Evolutionary conservation across 495 filamentous ascomycete species (phyloP).

Genomic region (Melanomma pulvis-pyrius): DNA sequence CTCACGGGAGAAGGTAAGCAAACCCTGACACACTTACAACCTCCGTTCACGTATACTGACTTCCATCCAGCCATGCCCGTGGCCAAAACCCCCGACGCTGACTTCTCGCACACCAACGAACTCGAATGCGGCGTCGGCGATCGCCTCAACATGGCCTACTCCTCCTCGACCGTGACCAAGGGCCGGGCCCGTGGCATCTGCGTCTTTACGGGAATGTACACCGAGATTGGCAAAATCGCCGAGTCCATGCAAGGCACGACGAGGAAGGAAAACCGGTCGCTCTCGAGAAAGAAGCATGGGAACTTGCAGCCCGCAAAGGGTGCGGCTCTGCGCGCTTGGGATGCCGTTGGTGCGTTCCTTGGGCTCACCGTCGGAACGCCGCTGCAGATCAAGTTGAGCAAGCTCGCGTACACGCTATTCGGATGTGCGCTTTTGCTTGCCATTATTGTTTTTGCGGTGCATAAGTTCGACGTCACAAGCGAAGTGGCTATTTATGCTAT

Average conservation of each 20-base stretch:
- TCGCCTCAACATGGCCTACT: slow-evolving; percentile 69
- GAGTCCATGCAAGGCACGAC: slow-evolving; percentile 55
- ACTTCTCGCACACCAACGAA: too few species aligned
- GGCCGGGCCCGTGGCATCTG: slow-evolving; percentile 68
- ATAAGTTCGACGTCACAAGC: slow-evolving; percentile 59
- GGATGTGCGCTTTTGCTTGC: slow-evolving; percentile 67
- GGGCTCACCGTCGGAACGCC: slow-evolving; percentile 58
- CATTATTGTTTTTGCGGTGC: slow-evolving; percentile 67
- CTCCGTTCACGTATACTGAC: too few species aligned
- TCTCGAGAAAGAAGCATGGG: too few species aligned
- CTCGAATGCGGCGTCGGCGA: slow-evolving; percentile 64
- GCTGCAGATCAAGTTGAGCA: slow-evolving; percentile 69
- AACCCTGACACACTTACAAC: too few species aligned
- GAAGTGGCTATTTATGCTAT: slow-evolving; percentile 72
- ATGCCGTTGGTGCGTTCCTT: slow-evolving; percentile 63
- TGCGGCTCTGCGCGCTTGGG: slow-evolving; percentile 63
- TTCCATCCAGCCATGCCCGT: slow-evolving; percentile 75
- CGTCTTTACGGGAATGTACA: slow-evolving; percentile 68
- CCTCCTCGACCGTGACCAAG: slow-evolving; percentile 69
- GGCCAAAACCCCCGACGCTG: slow-evolving; percentile 49
- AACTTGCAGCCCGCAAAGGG: slow-evolving; percentile 68
- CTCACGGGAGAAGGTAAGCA: slow-evolving; percentile 76
- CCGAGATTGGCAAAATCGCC: slow-evolving; percentile 72
- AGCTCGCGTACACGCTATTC: slow-evolving; percentile 69
- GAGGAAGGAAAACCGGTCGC: slow-evolving; percentile 42